Conservation (phyloP, 352 stramenopile species). For the Pythium apleroticum region DNA sequence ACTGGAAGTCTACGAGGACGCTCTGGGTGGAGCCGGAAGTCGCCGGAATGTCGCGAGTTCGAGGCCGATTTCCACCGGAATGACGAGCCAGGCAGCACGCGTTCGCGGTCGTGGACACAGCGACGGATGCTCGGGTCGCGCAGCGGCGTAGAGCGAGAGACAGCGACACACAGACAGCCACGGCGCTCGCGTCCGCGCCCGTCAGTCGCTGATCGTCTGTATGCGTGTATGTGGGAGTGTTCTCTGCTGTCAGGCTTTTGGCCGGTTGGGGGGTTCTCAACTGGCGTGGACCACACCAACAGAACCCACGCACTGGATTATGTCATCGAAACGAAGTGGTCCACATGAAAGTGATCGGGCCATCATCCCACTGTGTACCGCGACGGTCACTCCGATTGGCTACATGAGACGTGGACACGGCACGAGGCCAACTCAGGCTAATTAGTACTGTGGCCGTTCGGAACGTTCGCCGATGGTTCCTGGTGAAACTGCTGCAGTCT, state of each 20-base stretch:
- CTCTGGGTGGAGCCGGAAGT: neutral
- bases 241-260: conserved; percentile 1
- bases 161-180: neutral
- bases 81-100: neutral
- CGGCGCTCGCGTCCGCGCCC: neutral
- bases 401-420: conserved; percentile 7
- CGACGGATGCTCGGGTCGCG: neutral
- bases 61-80: conserved; percentile 2
- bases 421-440: neutral
- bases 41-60: conserved; percentile 1
- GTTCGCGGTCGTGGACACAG: neutral
- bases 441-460: neutral
- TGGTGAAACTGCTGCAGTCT: too few relatives aligned
- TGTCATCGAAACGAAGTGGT: conserved; percentile 17
- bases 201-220: conserved; percentile 2
- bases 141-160: neutral
- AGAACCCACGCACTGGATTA: conserved; percentile 5
- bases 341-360: conserved; percentile 10
- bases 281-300: conserved; percentile 12
- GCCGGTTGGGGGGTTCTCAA: neutral
- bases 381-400: neutral
- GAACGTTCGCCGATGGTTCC: neutral
- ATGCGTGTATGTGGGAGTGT: conserved; percentile 4
- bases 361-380: conserved; percentile 7
- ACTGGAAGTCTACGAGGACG: neutral